Conservation (phyloP, 805 yeast species). For the Starmera caribaea region DNA sequence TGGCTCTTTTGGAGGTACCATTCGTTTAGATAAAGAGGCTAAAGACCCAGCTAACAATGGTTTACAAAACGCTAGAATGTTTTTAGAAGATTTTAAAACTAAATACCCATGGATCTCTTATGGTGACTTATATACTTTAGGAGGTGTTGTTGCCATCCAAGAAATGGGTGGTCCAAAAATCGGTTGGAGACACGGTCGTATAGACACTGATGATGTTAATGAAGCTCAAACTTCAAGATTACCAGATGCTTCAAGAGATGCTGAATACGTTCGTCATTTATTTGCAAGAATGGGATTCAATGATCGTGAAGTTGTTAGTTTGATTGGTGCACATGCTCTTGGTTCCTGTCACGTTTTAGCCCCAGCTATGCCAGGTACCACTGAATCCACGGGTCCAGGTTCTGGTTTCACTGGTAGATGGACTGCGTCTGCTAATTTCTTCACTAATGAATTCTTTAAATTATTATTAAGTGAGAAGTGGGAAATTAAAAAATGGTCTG, state of each 20-base stretch:
- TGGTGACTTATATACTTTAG: constrained; percentile 75
- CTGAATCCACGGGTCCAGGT: constrained; percentile 24
- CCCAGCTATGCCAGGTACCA: constrained; percentile 13
- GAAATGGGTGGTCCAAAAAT: constrained; percentile 71
- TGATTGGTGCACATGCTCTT: constrained; percentile 68
- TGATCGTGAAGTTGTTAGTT: constrained; percentile 64
- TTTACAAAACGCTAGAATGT: constrained; percentile 39
- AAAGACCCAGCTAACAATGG: constrained; percentile 41
- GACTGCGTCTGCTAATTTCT: constrained; percentile 72
- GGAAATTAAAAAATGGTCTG: constrained; percentile 49
- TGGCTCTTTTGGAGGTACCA: constrained; percentile 68
- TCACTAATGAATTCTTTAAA: constrained; percentile 67
- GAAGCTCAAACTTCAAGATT: constrained; percentile 57
- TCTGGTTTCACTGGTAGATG: constrained; percentile 86
- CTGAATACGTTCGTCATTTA: constrained; percentile 52
- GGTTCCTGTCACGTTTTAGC: constrained; percentile 61
- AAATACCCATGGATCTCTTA: constrained; percentile 61
- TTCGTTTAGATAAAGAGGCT: constrained; percentile 46
- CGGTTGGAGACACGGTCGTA: constrained; percentile 78
- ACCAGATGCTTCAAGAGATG: constrained; percentile 63
- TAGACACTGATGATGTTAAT: constrained; percentile 38
- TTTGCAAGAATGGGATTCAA: constrained; percentile 59
- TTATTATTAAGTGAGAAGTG: constrained; percentile 44
- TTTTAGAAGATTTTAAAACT: constrained; percentile 45
- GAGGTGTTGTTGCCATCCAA: constrained; percentile 72